Base-by-base conservation (phyloP, 257 asterid species). In the Thymus quinquecostatus region DNA sequence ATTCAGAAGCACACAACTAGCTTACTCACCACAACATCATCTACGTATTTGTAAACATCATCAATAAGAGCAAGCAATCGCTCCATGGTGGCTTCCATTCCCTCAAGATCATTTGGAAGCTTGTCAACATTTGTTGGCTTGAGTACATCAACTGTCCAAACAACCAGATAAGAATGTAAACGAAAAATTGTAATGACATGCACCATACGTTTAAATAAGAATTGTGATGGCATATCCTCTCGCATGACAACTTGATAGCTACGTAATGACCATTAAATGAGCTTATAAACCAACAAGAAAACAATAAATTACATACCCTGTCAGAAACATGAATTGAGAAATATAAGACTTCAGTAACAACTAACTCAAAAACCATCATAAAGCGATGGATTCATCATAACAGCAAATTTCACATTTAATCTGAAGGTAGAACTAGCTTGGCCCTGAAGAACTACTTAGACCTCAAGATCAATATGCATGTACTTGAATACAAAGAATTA, bases 81-180 rank as follows among this genome's bases (percentile, higher is more conserved):
- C 70, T 83, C 92, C 96, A 89, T 89, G n/a, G 98, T 78, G 43
- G 91, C 89, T 78, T 92, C 99, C 96, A 92, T 95, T 78, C 99
- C 99, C 78, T 95, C 98, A 48, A 95, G 81, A 77, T 92, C 98
- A 80, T 83, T 85, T 3, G 99, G 98, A 59, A 95, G 87, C 82
- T 90, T 92, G 82, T 95, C 96, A 49, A 95, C 94, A 51, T 69
- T 81, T 56, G 96, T 86, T 51, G 89, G 88, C 87, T 89, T 89
- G 36, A 95, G 94, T 38, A 89, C 80, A 82, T 89, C 98, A 83
- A 84, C 99, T 92, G 79, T 75, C n/a, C 43, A 64, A 41, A 56
- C 40, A 67, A 68, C 12, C 58, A 14, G 29, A 47, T 74, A 58
- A 77, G 69, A 21, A 69, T 61, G 13, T n/a, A 14, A 50, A 29